These are phyloP conservation scores for Aspergillus sp. DNA, from an alignment of 2,329 filamentous ascomycete genomes.

Conservation along the genomic window DNA sequence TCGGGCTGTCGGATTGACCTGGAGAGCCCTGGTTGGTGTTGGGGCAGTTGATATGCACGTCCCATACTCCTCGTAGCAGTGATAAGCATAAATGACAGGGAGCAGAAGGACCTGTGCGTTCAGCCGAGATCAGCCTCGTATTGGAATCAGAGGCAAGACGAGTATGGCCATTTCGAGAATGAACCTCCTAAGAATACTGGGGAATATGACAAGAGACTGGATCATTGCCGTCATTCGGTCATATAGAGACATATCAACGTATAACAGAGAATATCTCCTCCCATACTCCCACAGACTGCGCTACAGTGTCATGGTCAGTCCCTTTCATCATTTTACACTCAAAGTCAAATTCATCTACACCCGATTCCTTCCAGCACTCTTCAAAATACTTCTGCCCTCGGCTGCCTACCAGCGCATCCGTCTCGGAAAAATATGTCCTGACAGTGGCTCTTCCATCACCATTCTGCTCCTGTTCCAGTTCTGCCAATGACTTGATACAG, in stretches of 20 bases:
- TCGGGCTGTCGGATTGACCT: too few relatives aligned
- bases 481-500: slow-evolving; percentile 20
- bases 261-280: slow-evolving; percentile 13
- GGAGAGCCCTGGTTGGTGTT: too few relatives aligned
- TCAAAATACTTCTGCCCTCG: slow-evolving; percentile 46
- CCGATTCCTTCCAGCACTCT: slow-evolving; percentile 35
- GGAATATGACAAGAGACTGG: too few relatives aligned
- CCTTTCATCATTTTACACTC: slow-evolving; percentile 25
- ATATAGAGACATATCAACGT: not conserved
- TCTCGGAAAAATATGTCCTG: slow-evolving; percentile 36
- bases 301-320: slow-evolving; percentile 43
- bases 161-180: slow-evolving; percentile 3
- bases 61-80: too few relatives aligned
- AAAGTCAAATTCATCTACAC: slow-evolving; percentile 23
- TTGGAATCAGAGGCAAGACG: slow-evolving; percentile 6
- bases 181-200: too few relatives aligned
- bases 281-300: slow-evolving; percentile 18
- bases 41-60: too few relatives aligned
- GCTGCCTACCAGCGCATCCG: slow-evolving; percentile 46
- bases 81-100: too few relatives aligned
- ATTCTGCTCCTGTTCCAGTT: not conserved
- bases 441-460: slow-evolving; percentile 18
- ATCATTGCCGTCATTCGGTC: too few relatives aligned
- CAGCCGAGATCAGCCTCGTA: too few relatives aligned
- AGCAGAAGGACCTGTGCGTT: too few relatives aligned